Base-by-base conservation (phyloP, 2,329 filamentous ascomycete species). In the Emergomyces pasteurianus region DNA sequence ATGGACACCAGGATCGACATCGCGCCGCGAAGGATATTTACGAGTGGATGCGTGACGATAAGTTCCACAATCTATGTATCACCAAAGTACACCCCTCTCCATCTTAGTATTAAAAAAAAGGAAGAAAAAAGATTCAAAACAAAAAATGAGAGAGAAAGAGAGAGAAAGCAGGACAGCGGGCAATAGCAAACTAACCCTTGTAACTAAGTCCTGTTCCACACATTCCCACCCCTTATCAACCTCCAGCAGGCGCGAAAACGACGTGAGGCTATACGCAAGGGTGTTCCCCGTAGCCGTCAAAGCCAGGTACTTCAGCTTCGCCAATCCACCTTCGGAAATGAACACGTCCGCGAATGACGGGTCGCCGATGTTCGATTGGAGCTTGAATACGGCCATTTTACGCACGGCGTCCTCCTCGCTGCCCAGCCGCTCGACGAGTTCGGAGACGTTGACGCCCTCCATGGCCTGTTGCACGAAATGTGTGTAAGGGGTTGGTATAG, bases 321-420 rank as follows among this genome's bases (percentile, higher is more conserved):
- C 81, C 65, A 97, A 81, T 3, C 94, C 94, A 61, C 91, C 91
- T 57, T 91, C 89, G 58, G 88, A 86, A 64, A 97, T 95, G 78
- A 99, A 99, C 68, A 95, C 86, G 74, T 97, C 94, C 69, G 94
- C 94, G 74, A 97, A 97, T 58, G 91, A 88, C 31, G 92, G 92
- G 76, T 99, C 94, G 72, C 92, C 92, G 75, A 99, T 96, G 64
- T 90, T 91, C 65, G 84, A 87, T 76, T 99, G 94, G 66, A 99
- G 85, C 78, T 96, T 96, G 83, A 99, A 99, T 63, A 95, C 94
- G 63, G 94, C 94, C 90, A 97, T 96, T 76, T 99, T 99, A 71
- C 92, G 90, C 67, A 90, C 87, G 61, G 90, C 92, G 80, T 99
- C 94, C 76, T 96, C 83, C 61, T 84, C 81, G 66, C 81, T 83